Percentiles rank a stretch among this genome's conserved stretches.
These are phyloP conservation scores for Tulasnella sp. DNA, from an alignment of 768 basidiomycete species.

Conservation along the genomic window DNA sequence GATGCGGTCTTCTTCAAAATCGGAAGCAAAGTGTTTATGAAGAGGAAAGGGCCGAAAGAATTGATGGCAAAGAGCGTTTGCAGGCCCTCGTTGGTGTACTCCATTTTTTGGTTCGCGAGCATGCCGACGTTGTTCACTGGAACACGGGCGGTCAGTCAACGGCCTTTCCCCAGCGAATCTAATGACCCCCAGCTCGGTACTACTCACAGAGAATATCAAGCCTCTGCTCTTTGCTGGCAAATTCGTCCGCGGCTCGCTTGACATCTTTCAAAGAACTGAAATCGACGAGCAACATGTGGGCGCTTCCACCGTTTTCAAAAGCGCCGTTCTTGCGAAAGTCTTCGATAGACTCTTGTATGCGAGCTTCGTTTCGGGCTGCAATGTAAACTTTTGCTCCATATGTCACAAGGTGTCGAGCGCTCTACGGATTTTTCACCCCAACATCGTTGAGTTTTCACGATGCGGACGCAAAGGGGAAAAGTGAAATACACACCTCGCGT, in stretches of 20 bases:
- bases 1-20: conserved; percentile 44
- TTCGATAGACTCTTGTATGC: conserved; percentile 31
- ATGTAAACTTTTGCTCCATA: conserved; percentile 41
- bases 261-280: conserved; percentile 42
- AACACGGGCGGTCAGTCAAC: neutral
- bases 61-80: conserved; percentile 24
- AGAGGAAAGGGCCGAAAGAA: conserved; percentile 48
- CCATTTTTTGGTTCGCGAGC: conserved; percentile 32
- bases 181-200: neutral
- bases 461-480: no score
- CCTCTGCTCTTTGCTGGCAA: conserved; percentile 43
- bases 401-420: conserved; percentile 29
- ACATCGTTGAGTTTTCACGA: neutral
- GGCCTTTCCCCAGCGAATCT: no score
- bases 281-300: conserved; percentile 47
- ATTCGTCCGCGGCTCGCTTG: conserved; percentile 42
- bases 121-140: conserved; percentile 51
- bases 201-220: conserved; percentile 51
- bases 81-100: conserved; percentile 18
- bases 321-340: conserved; percentile 31
- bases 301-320: conserved; percentile 38
- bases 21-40: conserved; percentile 49
- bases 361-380: conserved; percentile 32
- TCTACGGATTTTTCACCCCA: conserved; percentile 27
- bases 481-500: conserved; percentile 19